A percentile compares a stretch with the other conserved stretches of the same genome.
Conservation (phyloP, 2,329 filamentous ascomycete species). For the Aspergillus brunneoviolaceus region DNA sequence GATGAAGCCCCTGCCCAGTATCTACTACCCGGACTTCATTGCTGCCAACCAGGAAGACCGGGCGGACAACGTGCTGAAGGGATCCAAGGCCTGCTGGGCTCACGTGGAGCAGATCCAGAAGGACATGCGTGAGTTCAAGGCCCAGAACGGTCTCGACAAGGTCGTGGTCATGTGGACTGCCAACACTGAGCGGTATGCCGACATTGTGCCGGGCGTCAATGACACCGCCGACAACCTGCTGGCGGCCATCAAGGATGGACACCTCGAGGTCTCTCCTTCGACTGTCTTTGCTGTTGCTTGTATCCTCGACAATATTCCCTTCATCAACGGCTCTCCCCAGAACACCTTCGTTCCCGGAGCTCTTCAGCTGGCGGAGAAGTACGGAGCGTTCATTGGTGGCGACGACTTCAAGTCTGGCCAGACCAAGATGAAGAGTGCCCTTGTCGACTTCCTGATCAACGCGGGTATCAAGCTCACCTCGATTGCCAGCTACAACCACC, state of each 20-base stretch:
- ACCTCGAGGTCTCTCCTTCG: slow-evolving; percentile 90
- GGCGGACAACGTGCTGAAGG: slow-evolving; percentile 84
- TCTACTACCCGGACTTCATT: slow-evolving; percentile 99
- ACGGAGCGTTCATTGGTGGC: slow-evolving; percentile 88
- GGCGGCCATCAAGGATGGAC: slow-evolving; percentile 79
- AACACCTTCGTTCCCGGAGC: slow-evolving; percentile 98
- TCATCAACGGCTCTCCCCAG: slow-evolving; percentile 99
- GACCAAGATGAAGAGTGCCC: slow-evolving; percentile 99
- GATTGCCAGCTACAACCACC: slow-evolving; percentile 98
- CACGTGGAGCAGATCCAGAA: slow-evolving; percentile 92
- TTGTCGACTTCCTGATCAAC: slow-evolving; percentile 97
- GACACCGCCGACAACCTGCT: slow-evolving; percentile 95
- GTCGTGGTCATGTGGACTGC: slow-evolving; percentile 98
- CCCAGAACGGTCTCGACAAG: slow-evolving; percentile 80
- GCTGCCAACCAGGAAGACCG: slow-evolving; percentile 97
- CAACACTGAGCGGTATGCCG: slow-evolving; percentile 96
- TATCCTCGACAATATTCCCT: slow-evolving; percentile 84
- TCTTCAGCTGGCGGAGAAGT: slow-evolving; percentile 81
- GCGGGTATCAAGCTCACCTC: slow-evolving; percentile 98
- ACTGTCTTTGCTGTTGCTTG: slow-evolving; percentile 94
- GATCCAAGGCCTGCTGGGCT: slow-evolving; percentile 76
- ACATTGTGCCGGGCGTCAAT: slow-evolving; percentile 84
- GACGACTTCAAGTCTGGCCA: slow-evolving; percentile 99
- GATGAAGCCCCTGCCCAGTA: slow-evolving; percentile 85
- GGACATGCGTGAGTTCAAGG: slow-evolving; percentile 94